Evolutionary conservation across 768 basidiomycete genomes (phyloP).

Genomic region (Mycena belliarum): DNA sequence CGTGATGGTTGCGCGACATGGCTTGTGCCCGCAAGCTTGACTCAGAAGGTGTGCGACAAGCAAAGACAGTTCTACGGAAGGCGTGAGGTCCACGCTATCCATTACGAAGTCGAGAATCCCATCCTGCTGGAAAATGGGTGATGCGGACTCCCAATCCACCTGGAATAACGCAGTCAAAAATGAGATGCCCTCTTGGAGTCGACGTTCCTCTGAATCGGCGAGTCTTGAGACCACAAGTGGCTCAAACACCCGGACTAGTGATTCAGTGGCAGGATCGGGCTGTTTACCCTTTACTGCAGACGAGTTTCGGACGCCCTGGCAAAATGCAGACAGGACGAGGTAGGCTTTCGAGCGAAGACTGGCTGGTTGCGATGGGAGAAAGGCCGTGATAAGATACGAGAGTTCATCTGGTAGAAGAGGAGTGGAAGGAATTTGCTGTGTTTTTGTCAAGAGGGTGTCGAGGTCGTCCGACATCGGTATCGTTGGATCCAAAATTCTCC

Average conservation of each 20-base stretch:
- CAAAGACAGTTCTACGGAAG: constrained; percentile 49
- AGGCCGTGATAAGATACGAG: constrained; percentile 50
- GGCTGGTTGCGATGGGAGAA: constrained; percentile 47
- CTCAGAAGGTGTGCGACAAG: constrained; percentile 74
- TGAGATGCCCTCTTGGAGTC: constrained; percentile 55
- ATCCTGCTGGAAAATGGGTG: constrained; percentile 63
- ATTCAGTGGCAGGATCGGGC: constrained; percentile 48
- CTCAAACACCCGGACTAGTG: constrained; percentile 52
- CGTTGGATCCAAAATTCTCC: neutral
- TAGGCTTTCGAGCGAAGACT: constrained; percentile 66
- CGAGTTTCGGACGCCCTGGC: constrained; percentile 54
- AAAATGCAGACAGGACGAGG: constrained; percentile 66
- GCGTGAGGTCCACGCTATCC: constrained; percentile 69
- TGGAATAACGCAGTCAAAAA: constrained; percentile 83
- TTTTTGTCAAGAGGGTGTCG: constrained; percentile 34
- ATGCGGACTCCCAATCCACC: constrained; percentile 71
- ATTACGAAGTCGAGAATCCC: constrained; percentile 63
- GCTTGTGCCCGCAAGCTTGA: constrained; percentile 75
- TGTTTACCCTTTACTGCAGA: constrained; percentile 37
- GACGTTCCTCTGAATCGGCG: constrained; percentile 54
- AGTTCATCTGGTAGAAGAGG: constrained; percentile 58
- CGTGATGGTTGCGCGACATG: constrained; percentile 63
- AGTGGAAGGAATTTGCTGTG: constrained; percentile 27
- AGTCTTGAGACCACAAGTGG: constrained; percentile 51
- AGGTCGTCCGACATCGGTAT: constrained; percentile 22